A percentile compares a stretch with the other conserved stretches of the same genome.
Conservation (phyloP, 2,329 filamentous ascomycete species). For the Tolypocladium ophioglossoides region DNA sequence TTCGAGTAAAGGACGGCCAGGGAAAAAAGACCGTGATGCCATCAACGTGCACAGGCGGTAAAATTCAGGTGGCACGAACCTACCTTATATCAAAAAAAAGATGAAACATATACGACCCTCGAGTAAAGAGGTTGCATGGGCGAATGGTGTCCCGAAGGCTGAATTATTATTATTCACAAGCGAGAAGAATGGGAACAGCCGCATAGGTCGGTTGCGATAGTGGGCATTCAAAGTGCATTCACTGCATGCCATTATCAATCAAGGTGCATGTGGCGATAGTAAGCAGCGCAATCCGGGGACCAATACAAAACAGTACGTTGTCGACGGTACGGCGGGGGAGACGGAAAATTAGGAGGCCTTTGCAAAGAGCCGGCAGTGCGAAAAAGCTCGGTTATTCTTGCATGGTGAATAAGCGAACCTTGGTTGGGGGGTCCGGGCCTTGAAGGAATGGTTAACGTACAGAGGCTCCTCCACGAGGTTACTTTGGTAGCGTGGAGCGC, state of each 20-base stretch:
- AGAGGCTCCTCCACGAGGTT: not conserved
- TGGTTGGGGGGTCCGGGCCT: not conserved
- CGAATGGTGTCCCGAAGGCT: not conserved
- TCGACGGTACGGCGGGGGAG: not conserved
- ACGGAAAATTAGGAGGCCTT: not conserved
- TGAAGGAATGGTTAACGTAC: not conserved
- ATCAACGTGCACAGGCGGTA: too few relatives aligned
- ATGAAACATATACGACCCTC: not conserved
- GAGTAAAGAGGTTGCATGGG: not conserved
- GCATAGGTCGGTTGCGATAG: not conserved
- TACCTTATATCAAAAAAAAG: not conserved
- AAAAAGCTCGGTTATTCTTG: not conserved
- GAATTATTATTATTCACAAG: not conserved
- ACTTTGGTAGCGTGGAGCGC: not conserved
- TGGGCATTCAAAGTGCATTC: not conserved
- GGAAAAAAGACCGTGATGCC: not conserved
- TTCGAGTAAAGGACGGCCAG: not conserved
- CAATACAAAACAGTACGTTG: not conserved
- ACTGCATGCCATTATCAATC: not conserved
- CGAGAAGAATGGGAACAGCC: not conserved
- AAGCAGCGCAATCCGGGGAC: not conserved
- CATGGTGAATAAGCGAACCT: not conserved
- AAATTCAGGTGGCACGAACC: not conserved
- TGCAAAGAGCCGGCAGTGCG: not conserved
- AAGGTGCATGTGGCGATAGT: not conserved